These are phyloP conservation scores for Colletotrichum simmondsii DNA, from an alignment of 2,329 filamentous ascomycete genomes.

Conservation along the genomic window DNA sequence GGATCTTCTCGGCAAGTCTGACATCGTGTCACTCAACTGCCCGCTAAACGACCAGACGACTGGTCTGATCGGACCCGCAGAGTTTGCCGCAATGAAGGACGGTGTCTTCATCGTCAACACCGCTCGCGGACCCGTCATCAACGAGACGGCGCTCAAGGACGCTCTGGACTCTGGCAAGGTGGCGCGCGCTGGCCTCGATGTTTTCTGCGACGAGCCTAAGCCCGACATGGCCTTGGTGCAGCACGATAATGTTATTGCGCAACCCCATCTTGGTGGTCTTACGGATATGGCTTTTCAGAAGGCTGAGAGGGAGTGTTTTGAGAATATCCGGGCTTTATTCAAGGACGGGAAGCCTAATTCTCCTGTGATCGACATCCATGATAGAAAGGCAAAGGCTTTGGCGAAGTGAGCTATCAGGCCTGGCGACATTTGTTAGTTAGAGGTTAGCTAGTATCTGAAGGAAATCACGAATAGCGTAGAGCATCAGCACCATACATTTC, in stretches of 20 bases:
- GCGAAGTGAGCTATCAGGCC: background rate
- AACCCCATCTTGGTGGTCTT: slow-evolving; percentile 56
- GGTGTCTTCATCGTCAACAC: slow-evolving; percentile 44
- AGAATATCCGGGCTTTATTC: slow-evolving; percentile 55
- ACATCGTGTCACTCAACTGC: slow-evolving; percentile 46
- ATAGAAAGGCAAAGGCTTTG: background rate
- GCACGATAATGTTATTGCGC: slow-evolving; percentile 53
- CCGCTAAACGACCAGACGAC: slow-evolving; percentile 54
- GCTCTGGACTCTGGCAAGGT: background rate
- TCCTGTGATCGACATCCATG: slow-evolving; percentile 35
- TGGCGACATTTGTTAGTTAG: no score
- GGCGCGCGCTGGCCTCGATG: background rate
- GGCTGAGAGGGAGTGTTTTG: slow-evolving; percentile 56
- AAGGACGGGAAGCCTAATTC: slow-evolving; percentile 49
- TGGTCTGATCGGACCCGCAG: slow-evolving; percentile 48
- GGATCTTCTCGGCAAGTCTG: background rate
- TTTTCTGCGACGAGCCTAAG: background rate
- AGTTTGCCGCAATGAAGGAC: slow-evolving; percentile 59
- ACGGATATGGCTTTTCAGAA: slow-evolving; percentile 56
- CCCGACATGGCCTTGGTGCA: slow-evolving; percentile 39
- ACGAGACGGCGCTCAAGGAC: background rate
- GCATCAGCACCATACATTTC: background rate
- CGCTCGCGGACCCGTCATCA: background rate
- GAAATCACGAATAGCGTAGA: background rate
- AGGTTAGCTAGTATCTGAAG: background rate